A percentile compares a stretch with the other conserved stretches of the same genome.
Evolutionary conservation across 768 basidiomycete genomes (phyloP).

Genomic region (Auricularia sp.): DNA sequence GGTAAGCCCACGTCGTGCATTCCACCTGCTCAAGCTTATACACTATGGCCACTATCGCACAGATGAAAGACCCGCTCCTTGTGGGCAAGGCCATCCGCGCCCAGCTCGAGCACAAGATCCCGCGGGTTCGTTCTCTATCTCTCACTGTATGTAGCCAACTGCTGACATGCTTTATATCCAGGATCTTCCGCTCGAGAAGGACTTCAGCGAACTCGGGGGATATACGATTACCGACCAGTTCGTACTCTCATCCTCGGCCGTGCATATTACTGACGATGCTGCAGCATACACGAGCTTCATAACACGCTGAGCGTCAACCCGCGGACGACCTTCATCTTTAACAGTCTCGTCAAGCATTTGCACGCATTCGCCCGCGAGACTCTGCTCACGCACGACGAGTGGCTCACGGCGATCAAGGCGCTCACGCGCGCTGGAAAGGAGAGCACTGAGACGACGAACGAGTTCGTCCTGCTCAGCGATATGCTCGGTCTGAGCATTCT

Average conservation of each 20-base stretch:
- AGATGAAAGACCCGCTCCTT: conserved; percentile 24
- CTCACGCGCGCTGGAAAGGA: conserved; percentile 30
- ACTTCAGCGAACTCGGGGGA: conserved; percentile 24
- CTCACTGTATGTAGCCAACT: neutral
- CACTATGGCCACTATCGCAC: conserved; percentile 22
- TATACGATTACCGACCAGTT: conserved; percentile 27
- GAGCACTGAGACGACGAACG: conserved; percentile 28
- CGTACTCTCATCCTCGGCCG: neutral
- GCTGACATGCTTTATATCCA: neutral
- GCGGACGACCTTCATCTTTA: conserved; percentile 23
- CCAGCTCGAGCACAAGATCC: conserved; percentile 25
- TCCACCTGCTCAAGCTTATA: neutral
- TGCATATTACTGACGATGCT: neutral
- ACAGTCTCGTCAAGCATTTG: conserved; percentile 24
- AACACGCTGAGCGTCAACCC: conserved; percentile 19
- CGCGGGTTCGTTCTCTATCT: conserved; percentile 2
- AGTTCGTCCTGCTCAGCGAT: conserved; percentile 33
- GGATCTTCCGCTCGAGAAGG: conserved; percentile 25
- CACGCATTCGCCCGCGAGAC: conserved; percentile 31
- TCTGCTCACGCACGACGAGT: conserved; percentile 28
- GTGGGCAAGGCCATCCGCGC: conserved; percentile 27
- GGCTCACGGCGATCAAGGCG: conserved; percentile 27
- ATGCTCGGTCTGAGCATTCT: conserved; percentile 29
- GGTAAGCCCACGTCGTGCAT: too few relatives aligned
- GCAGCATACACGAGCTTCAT: conserved; percentile 21